phyloP scores from a whole-genome alignment of 2,329 filamentous ascomycete genomes.

The Fusarium pseudonygamai region DNA sequence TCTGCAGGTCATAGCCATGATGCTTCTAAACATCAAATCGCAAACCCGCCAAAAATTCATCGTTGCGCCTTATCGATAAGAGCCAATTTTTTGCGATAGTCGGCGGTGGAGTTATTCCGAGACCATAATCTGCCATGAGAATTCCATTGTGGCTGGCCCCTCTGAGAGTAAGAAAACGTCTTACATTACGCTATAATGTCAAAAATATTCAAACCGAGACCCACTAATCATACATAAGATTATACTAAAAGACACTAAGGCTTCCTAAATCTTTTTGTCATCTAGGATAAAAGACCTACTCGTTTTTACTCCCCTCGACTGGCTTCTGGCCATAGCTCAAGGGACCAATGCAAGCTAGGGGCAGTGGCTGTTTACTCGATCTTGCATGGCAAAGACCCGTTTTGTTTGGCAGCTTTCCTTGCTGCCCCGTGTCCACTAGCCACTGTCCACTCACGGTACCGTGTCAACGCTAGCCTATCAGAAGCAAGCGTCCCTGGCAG shows the following conservation, averaged over 20 bases:
- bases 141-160: constrained; percentile 27
- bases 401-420: constrained; percentile 40
- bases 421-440: constrained; percentile 44
- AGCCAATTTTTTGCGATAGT: constrained; percentile 43
- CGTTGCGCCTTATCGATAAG: constrained; percentile 50
- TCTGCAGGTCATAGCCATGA: constrained; percentile 56
- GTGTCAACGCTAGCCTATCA: constrained; percentile 45
- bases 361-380: constrained; percentile 24
- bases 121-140: neutral
- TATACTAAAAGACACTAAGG: accelerated
- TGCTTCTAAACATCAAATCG: constrained; percentile 40
- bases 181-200: neutral
- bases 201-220: neutral
- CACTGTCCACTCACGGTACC: constrained; percentile 41
- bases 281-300: neutral
- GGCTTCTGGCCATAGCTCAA: constrained; percentile 35
- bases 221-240: neutral
- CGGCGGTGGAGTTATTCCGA: constrained; percentile 51
- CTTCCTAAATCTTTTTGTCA: neutral
- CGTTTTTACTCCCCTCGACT: constrained; percentile 7
- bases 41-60: constrained; percentile 46
- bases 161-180: neutral
- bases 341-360: constrained; percentile 28
- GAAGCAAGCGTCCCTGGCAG: constrained; percentile 38
- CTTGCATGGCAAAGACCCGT: constrained; percentile 26